A percentile compares a stretch with the other conserved stretches of the same genome.
These are phyloP conservation scores for Gryganskiella cystojenkinii DNA, from an alignment of 192 early-diverging fungal species.

Conservation along the genomic window DNA sequence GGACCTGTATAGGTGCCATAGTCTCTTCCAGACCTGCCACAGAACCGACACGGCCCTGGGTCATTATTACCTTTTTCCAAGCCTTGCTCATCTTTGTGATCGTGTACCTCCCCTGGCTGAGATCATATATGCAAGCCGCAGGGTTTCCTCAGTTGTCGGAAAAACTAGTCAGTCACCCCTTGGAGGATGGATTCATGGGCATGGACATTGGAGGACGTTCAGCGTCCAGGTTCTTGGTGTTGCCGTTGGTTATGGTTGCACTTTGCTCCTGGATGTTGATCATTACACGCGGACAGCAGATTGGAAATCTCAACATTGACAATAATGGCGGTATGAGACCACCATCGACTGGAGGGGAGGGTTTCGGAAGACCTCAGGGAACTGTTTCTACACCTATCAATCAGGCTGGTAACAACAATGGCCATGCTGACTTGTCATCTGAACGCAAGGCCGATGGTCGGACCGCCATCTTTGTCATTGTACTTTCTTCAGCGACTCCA, in stretches of 20 bases:
- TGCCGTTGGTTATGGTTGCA: slow-evolving; percentile 57
- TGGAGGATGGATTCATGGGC: slow-evolving; percentile 52
- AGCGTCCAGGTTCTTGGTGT: slow-evolving; percentile 34
- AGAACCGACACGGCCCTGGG: slow-evolving; percentile 62
- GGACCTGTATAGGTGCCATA: slow-evolving; percentile 54
- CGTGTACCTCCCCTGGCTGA: slow-evolving; percentile 44
- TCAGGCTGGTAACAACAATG: background rate
- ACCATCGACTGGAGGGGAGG: no score
- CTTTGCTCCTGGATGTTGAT: slow-evolving; percentile 62
- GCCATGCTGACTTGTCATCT: no score
- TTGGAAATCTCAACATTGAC: slow-evolving; percentile 6
- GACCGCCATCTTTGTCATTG: slow-evolving; percentile 55
- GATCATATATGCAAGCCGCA: slow-evolving; percentile 19
- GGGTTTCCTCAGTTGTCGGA: slow-evolving; percentile 36
- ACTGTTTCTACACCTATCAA: no score
- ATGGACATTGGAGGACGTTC: slow-evolving; percentile 41
- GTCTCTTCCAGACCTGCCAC: slow-evolving; percentile 50
- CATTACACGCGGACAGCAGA: slow-evolving; percentile 50
- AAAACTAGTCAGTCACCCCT: slow-evolving; percentile 16
- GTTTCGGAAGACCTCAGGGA: no score
- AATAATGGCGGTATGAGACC: background rate
- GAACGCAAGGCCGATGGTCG: slow-evolving; percentile 36
- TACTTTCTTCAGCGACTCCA: slow-evolving; percentile 62
- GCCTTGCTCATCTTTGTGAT: slow-evolving; percentile 47
- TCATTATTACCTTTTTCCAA: slow-evolving; percentile 56